These are phyloP conservation scores for Suillus spraguei DNA, from an alignment of 768 basidiomycete species.

Conservation along the genomic window DNA sequence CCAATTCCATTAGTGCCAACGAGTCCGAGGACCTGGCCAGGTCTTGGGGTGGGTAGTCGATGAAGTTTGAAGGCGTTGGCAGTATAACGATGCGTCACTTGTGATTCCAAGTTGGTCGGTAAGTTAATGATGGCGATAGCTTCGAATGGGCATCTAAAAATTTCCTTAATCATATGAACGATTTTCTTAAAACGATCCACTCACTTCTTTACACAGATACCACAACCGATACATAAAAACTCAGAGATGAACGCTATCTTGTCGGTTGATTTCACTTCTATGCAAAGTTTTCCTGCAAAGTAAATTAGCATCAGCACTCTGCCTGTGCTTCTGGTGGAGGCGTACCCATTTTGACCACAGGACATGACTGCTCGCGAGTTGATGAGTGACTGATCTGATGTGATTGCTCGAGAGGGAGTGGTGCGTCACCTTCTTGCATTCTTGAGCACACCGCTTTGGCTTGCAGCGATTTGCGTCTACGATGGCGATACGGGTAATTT, in stretches of 20 bases:
- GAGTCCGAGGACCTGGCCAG: constrained; percentile 97
- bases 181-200: constrained; percentile 28
- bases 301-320: not conserved
- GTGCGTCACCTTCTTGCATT: constrained; percentile 87
- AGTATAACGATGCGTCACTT: constrained; percentile 97
- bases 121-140: constrained; percentile 99
- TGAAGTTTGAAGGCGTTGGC: constrained; percentile 99
- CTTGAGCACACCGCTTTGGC: constrained; percentile 95
- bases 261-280: constrained; percentile 94
- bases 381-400: constrained; percentile 15
- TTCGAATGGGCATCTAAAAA: constrained; percentile 92
- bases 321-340: constrained; percentile 6
- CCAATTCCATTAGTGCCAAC: constrained; percentile 99
- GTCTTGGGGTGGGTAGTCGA: constrained; percentile 94
- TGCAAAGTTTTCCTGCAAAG: constrained; percentile 87
- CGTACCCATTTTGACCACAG: constrained; percentile 96
- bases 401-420: not conserved
- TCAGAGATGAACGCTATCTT: constrained; percentile 99
- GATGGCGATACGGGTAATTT: constrained; percentile 97
- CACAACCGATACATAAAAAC: constrained; percentile 98
- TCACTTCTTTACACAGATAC: constrained; percentile 99
- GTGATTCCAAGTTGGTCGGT: constrained; percentile 92
- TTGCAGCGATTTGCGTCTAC: constrained; percentile 92
- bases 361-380: constrained; percentile 68
- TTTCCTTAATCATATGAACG: constrained; percentile 6